Conservation (phyloP, 768 basidiomycete genomes). For the Tephrocybe sp. region DNA sequence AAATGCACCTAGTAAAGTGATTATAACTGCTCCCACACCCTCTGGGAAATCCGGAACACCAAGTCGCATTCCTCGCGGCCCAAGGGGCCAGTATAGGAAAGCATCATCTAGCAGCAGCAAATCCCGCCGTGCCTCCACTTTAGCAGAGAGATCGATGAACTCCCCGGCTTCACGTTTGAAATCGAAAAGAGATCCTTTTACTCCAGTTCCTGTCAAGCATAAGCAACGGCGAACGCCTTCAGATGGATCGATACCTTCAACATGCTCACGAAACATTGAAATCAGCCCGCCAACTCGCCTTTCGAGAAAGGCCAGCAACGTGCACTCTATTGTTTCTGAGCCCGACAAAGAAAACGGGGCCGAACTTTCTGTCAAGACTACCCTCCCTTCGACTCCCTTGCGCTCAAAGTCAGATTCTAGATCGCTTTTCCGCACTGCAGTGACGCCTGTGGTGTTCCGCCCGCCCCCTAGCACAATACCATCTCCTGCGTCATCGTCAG, state of each 20-base stretch:
- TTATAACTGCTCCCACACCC: slow-evolving; percentile 53
- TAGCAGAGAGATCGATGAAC: slow-evolving; percentile 24
- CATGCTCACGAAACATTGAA: slow-evolving; percentile 12
- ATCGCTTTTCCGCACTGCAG: slow-evolving; percentile 34
- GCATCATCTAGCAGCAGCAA: slow-evolving; percentile 23
- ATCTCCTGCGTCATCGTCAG: slow-evolving; percentile 70
- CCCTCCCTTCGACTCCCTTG: slow-evolving; percentile 45
- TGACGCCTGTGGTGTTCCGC: slow-evolving; percentile 44
- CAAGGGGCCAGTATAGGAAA: slow-evolving; percentile 34
- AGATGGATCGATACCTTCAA: slow-evolving; percentile 20
- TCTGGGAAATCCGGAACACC: slow-evolving; percentile 30
- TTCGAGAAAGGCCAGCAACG: slow-evolving; percentile 10
- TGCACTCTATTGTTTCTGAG: slow-evolving; percentile 17
- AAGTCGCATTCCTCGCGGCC: slow-evolving; percentile 40
- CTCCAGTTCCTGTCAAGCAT: slow-evolving; percentile 29
- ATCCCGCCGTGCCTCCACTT: slow-evolving; percentile 23
- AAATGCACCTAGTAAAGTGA: slow-evolving; percentile 47
- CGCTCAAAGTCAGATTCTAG: slow-evolving; percentile 33
- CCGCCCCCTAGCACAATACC: slow-evolving; percentile 42
- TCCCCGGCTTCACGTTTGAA: slow-evolving; percentile 16
- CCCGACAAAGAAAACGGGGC: slow-evolving; percentile 41
- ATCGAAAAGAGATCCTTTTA: slow-evolving; percentile 25
- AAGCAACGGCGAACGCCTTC: slow-evolving; percentile 26
- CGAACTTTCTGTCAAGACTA: slow-evolving; percentile 29
- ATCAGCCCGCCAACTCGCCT: slow-evolving; percentile 16